Base-by-base conservation (phyloP, 345 rosid species). In the Kandelia obovata region DNA sequence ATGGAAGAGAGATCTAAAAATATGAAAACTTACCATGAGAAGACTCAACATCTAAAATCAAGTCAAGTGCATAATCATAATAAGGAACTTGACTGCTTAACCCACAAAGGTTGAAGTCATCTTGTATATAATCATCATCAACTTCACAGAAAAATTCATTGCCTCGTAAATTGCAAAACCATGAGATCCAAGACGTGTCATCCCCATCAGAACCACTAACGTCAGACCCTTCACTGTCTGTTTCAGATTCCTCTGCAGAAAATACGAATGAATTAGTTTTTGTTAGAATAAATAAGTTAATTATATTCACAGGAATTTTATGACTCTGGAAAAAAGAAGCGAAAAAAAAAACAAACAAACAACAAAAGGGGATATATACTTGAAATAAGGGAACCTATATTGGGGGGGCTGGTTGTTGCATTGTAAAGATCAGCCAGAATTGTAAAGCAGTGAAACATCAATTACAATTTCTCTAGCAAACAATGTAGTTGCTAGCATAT, bases 191-290 rank as follows among this genome's bases (percentile, higher is more conserved):
- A 20, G 97, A 89, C 0, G 96, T 85, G 67, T 92, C 99, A 65
- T 95, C 98, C 70, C 90, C 98, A n/a, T 94, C 98, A 55, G 98
- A 94, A 58, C 96, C 98, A 74, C 98, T 94, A 21, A 95, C 92
- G 64, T 95, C 96, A 8, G 99, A 95, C 76, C 86, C 97, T 75
- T 95, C 96, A 67, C 89, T 87, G 77, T 92, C 97, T 17, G 99
- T 89, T 73, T 91, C 97, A 61, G 93, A 92, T 85, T 89, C 89
- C 78, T 81, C 97, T 70, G 84, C 79, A 67, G 58, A 69, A 66
- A 72, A 67, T 21, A 69, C 5, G 65, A 19, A 23, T 6, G 28
- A 56, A 56, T 43, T 13, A 43, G 31, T 56, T 25, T 16, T 21
- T 25, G 31, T 56, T 43, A 43, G 49, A 43, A 13, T 43, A 28